Conservation (phyloP, 1,139 yeast genomes). For the Geotrichum reessii region DNA sequence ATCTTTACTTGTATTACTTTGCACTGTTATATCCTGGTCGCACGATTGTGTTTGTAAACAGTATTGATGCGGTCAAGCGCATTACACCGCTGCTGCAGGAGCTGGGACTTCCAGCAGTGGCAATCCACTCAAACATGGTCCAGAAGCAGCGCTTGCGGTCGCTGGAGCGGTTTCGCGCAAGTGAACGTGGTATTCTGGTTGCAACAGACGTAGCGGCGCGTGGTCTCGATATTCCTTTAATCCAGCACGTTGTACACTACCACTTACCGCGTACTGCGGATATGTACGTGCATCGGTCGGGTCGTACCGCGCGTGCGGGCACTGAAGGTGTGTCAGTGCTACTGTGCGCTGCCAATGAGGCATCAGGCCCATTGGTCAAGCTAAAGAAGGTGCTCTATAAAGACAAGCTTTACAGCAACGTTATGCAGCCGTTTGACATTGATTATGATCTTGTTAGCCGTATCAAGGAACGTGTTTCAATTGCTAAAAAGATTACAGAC, state of each 20-base stretch:
- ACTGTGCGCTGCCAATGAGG: conserved; percentile 87
- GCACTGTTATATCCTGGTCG: conserved; percentile 81
- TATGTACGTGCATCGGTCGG: conserved; percentile 90
- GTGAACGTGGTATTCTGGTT: conserved; percentile 56
- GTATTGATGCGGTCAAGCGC: conserved; percentile 89
- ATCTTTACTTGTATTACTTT: conserved; percentile 83
- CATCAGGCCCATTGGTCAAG: conserved; percentile 77
- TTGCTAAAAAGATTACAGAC: conserved; percentile 74
- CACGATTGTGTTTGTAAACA: conserved; percentile 86
- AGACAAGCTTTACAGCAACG: conserved; percentile 23
- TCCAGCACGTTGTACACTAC: conserved; percentile 92
- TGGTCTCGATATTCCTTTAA: conserved; percentile 88
- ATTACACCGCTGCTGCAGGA: conserved; percentile 68
- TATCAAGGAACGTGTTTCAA: conserved; percentile 57
- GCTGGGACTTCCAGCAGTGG: conserved; percentile 66
- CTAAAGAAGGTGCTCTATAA: conserved; percentile 56
- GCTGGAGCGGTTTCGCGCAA: conserved; percentile 56
- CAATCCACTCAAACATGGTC: conserved; percentile 83
- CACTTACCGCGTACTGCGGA: conserved; percentile 95
- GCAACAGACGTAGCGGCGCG: conserved; percentile 99
- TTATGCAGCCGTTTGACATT: conserved; percentile 63
- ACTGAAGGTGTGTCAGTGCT: conserved; percentile 89
- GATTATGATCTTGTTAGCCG: conserved; percentile 70
- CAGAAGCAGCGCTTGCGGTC: conserved; percentile 89
- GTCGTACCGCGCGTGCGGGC: conserved; percentile 97